Conservation (phyloP, 2,329 filamentous ascomycete species). For the Chlorencoelia australis region DNA sequence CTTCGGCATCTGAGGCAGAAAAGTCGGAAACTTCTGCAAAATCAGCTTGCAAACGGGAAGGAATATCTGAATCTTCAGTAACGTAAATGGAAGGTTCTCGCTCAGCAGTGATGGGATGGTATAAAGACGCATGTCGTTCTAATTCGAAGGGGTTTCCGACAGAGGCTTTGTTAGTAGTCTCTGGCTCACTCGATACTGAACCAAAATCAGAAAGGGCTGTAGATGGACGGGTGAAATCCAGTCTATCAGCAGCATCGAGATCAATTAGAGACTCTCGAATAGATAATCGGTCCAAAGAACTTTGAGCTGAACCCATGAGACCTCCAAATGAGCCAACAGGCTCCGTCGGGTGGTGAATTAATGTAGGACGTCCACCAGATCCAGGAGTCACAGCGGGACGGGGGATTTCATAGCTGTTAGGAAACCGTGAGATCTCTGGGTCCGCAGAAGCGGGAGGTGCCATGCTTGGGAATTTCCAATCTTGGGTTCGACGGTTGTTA, state of each 20-base stretch:
- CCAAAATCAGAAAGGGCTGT: slow-evolving; percentile 24
- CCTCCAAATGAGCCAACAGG: slow-evolving; percentile 29
- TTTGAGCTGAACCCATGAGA: slow-evolving; percentile 4
- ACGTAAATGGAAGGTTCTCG: slow-evolving; percentile 38
- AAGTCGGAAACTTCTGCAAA: slow-evolving; percentile 24
- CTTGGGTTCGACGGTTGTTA: slow-evolving; percentile 40
- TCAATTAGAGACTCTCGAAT: slow-evolving; percentile 35
- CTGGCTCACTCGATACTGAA: slow-evolving; percentile 44
- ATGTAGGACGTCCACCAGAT: slow-evolving; percentile 32
- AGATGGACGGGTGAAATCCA: slow-evolving; percentile 19
- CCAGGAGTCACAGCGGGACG: slow-evolving; percentile 22
- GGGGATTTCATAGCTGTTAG: slow-evolving; percentile 27
- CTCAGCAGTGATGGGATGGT: slow-evolving; percentile 29
- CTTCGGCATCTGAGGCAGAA: slow-evolving; percentile 22
- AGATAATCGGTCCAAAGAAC: slow-evolving; percentile 18
- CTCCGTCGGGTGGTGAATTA: slow-evolving; percentile 43
- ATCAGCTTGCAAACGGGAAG: slow-evolving; percentile 20
- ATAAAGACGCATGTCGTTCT: slow-evolving; percentile 51
- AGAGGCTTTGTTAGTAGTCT: slow-evolving; percentile 43
- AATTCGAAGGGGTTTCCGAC: slow-evolving; percentile 51
- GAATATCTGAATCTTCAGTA: slow-evolving; percentile 46
- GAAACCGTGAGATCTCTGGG: slow-evolving; percentile 42
- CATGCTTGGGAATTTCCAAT: slow-evolving; percentile 50
- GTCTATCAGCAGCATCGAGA: slow-evolving; percentile 30
- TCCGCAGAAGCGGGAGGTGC: slow-evolving; percentile 42